Evolutionary conservation across 306 rosid genomes (phyloP).

Genomic region (Castanea crenata): DNA sequence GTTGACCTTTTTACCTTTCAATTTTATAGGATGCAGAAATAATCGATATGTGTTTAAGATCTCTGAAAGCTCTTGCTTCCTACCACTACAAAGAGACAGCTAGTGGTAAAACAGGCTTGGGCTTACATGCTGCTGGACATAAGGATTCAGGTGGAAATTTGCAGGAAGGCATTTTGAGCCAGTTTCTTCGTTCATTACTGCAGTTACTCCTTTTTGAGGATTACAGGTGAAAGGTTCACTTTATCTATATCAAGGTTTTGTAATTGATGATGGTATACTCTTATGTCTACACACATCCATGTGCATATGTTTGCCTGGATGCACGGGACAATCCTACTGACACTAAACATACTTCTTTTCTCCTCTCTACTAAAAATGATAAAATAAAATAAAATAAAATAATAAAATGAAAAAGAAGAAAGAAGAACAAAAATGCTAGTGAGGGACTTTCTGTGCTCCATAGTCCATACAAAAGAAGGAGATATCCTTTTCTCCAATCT

Average conservation of each 20-base stretch:
- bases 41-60: constrained; percentile 75
- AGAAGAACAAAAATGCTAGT: neutral
- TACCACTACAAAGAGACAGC: constrained; percentile 70
- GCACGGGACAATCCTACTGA: neutral
- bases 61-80: constrained; percentile 87
- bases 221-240: constrained; percentile 52
- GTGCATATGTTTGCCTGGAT: neutral
- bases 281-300: neutral
- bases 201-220: constrained; percentile 90
- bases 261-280: neutral
- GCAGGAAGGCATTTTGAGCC: constrained; percentile 83
- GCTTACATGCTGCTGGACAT: constrained; percentile 54
- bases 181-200: constrained; percentile 76
- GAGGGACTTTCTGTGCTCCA: neutral
- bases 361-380: neutral
- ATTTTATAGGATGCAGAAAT: constrained; percentile 72
- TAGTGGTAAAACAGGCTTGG: constrained; percentile 71
- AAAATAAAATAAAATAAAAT: neutral
- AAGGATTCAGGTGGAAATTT: constrained; percentile 56
- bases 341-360: neutral
- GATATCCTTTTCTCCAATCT: neutral
- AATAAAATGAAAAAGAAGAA: neutral
- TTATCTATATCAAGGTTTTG: neutral
- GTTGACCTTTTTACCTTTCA: constrained; percentile 19
- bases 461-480: neutral